Base-by-base conservation (phyloP, 371 early-diverging fungal species). In the Mucor plumbeus region DNA sequence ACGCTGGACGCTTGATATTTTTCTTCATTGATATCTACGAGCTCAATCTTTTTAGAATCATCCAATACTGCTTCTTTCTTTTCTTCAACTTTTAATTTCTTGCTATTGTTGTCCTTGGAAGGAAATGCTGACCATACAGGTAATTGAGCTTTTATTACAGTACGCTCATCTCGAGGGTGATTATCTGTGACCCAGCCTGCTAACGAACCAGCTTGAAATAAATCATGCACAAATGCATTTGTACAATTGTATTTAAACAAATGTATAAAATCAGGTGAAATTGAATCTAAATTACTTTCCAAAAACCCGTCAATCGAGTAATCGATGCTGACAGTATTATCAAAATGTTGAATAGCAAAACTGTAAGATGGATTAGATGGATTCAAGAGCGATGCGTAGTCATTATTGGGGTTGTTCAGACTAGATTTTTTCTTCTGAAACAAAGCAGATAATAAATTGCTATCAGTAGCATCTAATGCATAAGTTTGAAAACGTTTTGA, bases 301-400 rank as follows among this genome's bases (percentile, higher is more conserved):
- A 91, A 59, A 64, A 95, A 94, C 6, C 89, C 88, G 56, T 88
- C 88, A 33, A 89, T 81, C 11, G 88, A 88, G 74, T 97, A 97
- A 17, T 81, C 83, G 7, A 92, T 89, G 26, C 31, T 53, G n/a
- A 36, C 17, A 50, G 81, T 70, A 17, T 80, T 81, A 58, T 39
- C 59, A 73, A 87, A 94, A 78, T 97, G 97, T 62, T 87, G 82
- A 61, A 97, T 88, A 44, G 85, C 85, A 77, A 95, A 95, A 3
- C 76, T 71, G 17, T 69, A 65, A 5, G 76, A 58, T 31, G 75
- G 75, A 1, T 72, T 66, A 1, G 81, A 73, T 4, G 77, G 72
- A 11, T 65, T 58, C 11, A 65, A 34, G 5, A 77, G 50, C 4
- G 74, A 66, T 4, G 33, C 50, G 31, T 68, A 77, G 26, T 73